These are phyloP conservation scores for Ceratocystis cacaofunesta DNA, from an alignment of 2,329 filamentous ascomycete genomes.

Conservation along the genomic window DNA sequence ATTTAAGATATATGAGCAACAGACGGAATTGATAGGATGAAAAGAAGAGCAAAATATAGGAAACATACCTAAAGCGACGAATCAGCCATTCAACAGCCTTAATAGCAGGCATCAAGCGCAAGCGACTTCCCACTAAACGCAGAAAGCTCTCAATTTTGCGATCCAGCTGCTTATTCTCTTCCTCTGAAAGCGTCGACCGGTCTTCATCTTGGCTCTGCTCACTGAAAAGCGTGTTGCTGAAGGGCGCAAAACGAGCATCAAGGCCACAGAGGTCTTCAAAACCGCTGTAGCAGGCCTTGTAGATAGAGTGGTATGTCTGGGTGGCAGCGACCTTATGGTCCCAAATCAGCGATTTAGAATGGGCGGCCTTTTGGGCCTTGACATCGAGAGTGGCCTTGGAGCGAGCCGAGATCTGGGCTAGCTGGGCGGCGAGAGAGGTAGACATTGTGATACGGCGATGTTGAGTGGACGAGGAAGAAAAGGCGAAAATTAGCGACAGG, in stretches of 20 bases:
- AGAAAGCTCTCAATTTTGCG: constrained; percentile 68
- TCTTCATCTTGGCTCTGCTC: constrained; percentile 86
- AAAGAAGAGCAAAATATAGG: background rate
- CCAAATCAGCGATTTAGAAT: constrained; percentile 91
- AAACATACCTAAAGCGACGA: constrained; percentile 65
- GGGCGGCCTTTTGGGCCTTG: constrained; percentile 79
- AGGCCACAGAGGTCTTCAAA: constrained; percentile 84
- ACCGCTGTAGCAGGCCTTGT: constrained; percentile 71
- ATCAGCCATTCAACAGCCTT: constrained; percentile 93
- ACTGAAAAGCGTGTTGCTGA: constrained; percentile 71
- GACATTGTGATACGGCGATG: constrained; percentile 40
- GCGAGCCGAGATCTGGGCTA: constrained; percentile 80
- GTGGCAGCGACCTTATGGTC: constrained; percentile 68
- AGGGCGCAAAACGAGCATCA: constrained; percentile 63
- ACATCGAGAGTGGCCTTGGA: constrained; percentile 84
- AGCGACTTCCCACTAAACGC: constrained; percentile 56
- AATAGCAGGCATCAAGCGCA: constrained; percentile 74
- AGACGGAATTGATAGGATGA: background rate
- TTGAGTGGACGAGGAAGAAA: constrained; percentile 51
- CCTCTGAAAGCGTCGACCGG: constrained; percentile 63
- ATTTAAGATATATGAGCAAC: background rate
- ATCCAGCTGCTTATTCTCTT: constrained; percentile 72
- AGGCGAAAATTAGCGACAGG: constrained; percentile 26
- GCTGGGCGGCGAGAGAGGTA: constrained; percentile 78
- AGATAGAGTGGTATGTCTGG: constrained; percentile 83